phyloP scores from a whole-genome alignment of 805 yeast species.

The Zygoascus flipseniorum region DNA sequence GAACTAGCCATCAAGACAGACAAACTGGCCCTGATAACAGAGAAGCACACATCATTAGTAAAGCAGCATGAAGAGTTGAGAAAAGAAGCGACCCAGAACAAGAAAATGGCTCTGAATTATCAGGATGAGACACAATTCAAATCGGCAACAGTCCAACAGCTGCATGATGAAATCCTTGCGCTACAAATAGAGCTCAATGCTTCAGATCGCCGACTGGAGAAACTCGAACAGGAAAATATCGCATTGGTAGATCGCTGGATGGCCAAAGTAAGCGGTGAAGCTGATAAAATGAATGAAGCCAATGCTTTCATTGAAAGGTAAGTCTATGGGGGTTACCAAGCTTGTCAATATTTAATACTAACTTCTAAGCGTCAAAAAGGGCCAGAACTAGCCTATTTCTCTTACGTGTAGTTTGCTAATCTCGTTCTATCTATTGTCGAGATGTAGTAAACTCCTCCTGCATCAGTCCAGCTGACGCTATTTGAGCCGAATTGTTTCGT shows the following conservation, averaged over 20 bases:
- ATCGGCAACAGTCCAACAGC: slow-evolving; percentile 46
- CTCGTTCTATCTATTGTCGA: slow-evolving; percentile 48
- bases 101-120: slow-evolving; percentile 22
- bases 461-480: slow-evolving; percentile 82
- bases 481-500: slow-evolving; percentile 55
- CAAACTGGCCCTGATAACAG: not conserved
- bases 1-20: slow-evolving; percentile 11
- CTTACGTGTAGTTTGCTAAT: slow-evolving; percentile 3
- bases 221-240: slow-evolving; percentile 41
- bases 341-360: not conserved
- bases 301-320: slow-evolving; percentile 20
- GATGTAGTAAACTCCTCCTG: slow-evolving; percentile 70
- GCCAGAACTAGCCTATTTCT: not conserved
- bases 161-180: slow-evolving; percentile 62
- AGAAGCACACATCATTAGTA: not conserved
- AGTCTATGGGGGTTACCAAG: not conserved
- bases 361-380: not conserved
- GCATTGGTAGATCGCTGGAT: slow-evolving; percentile 52
- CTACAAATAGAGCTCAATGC: slow-evolving; percentile 51
- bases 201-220: slow-evolving; percentile 28
- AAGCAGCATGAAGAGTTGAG: slow-evolving; percentile 14
- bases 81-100: slow-evolving; percentile 22
- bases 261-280: slow-evolving; percentile 48
- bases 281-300: slow-evolving; percentile 48
- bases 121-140: slow-evolving; percentile 31